Conservation (phyloP, 1,284 basidiomycete genomes). For the Xerocomus minutiporus region DNA sequence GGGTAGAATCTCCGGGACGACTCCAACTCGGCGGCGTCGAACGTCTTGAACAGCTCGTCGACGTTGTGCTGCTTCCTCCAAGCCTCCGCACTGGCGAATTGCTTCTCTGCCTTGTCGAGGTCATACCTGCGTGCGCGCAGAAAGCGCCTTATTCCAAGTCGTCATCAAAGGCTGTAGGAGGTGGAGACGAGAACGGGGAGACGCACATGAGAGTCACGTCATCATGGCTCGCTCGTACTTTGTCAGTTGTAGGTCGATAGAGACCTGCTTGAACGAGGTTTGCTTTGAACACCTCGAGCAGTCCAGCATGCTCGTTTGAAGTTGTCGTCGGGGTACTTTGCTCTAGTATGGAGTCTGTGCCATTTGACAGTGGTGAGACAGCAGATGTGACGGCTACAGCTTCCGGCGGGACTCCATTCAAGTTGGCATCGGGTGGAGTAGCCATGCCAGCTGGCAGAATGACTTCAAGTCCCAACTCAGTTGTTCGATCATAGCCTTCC, state of each 20-base stretch:
- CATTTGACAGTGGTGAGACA: neutral
- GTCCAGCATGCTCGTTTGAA: constrained; percentile 2
- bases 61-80: constrained; percentile 65
- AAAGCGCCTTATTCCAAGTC: constrained; percentile 53
- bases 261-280: constrained; percentile 45
- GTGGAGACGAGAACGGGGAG: neutral
- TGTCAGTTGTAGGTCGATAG: constrained; percentile 41
- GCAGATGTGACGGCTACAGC: neutral
- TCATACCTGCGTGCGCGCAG: constrained; percentile 68
- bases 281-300: constrained; percentile 48
- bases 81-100: constrained; percentile 59
- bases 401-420: neutral
- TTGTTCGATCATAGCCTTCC: no score
- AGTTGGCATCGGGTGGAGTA: neutral
- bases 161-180: neutral
- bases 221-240: constrained; percentile 48
- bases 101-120: constrained; percentile 57
- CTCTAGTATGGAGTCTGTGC: neutral
- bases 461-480: no score
- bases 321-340: constrained; percentile 3
- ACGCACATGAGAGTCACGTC: constrained; percentile 66
- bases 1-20: constrained; percentile 62
- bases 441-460: constrained; percentile 10
- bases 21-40: constrained; percentile 58
- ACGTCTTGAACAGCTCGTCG: constrained; percentile 54